phyloP scores from a whole-genome alignment of 768 basidiomycete genomes.

The Sutorius australiensis region DNA sequence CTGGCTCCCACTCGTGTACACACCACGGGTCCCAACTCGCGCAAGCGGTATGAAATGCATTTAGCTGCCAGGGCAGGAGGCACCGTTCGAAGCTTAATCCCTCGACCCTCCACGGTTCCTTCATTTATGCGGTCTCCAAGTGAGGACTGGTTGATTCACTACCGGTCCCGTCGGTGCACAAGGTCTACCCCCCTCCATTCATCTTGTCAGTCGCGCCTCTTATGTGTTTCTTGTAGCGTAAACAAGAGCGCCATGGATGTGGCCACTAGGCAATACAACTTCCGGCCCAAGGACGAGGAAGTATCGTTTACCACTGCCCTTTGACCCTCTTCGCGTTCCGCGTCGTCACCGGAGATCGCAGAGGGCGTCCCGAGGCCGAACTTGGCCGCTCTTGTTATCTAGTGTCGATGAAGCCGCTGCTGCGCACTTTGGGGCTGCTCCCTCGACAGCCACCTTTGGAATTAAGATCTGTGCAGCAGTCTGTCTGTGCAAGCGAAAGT shows the following conservation, averaged over 20 bases:
- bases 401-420: not conserved
- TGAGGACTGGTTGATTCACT: not conserved
- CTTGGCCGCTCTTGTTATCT: not conserved
- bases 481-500: not conserved
- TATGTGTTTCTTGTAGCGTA: not conserved
- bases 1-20: not conserved
- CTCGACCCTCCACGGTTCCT: constrained; percentile 15
- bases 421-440: not conserved
- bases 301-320: not conserved
- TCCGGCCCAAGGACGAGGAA: not conserved
- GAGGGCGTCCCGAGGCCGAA: not conserved
- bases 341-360: not conserved
- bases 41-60: not conserved
- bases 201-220: not conserved
- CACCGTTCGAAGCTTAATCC: constrained; percentile 3
- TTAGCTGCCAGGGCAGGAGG: not conserved
- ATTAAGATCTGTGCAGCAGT: not conserved
- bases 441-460: not conserved
- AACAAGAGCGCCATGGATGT: not conserved
- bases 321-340: not conserved
- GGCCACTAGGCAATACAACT: not conserved
- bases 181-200: not conserved
- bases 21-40: not conserved
- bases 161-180: not conserved
- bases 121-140: constrained; percentile 2